Evolutionary conservation across 805 yeast genomes (phyloP), one percentile per base, ranked within the genome.

Genomic region (Isabelozyma rhagii): DNA sequence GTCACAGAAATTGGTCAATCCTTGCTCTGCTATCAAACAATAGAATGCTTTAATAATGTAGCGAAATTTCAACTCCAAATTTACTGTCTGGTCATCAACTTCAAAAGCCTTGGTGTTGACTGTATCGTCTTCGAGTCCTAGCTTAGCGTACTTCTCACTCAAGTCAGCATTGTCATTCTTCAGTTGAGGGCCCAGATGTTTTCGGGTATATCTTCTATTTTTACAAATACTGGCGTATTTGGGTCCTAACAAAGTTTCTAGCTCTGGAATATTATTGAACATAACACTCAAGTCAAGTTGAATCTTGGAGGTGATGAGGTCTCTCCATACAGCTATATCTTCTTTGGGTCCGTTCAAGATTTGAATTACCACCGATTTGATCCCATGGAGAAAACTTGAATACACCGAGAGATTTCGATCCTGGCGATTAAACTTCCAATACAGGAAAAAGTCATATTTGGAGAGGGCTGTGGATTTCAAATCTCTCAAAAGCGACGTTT

Each of bases 1-100:
- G 53, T 79, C 82, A 29, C 76, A 58, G 44, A 75, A 64, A 1
- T 79, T 52, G 0, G 81, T 76, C 39, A 79, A 60, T 2, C 82
- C 81, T 34, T 65, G 66, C 4, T 53, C 54, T 8, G 75, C 73
- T 44, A 79, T 62, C 4, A 79, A 55, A n/a, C 69, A 66, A 48
- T 72, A 71, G 13, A 80, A 56, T 14, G 64, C 55, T 48, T 77
- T 78, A 49, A 79, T 62, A n/a, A 75, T 62, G 50, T 68, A 71
- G 47, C 74, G 65, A 53, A 74, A 69, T 44, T 69, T 64, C 43
- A 77, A 49, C 51, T 79, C 83, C 42, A 64, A 50, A 48, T 59
- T 64, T 38, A 58, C 55, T 5, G 60, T 51, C 40, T 60, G 58
- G 10, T 63, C 63, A 18, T 60, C 60, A 27, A 41, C 51, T 18